Conservation (phyloP, 345 rosid genomes). For the Hypericum androsaemum region DNA sequence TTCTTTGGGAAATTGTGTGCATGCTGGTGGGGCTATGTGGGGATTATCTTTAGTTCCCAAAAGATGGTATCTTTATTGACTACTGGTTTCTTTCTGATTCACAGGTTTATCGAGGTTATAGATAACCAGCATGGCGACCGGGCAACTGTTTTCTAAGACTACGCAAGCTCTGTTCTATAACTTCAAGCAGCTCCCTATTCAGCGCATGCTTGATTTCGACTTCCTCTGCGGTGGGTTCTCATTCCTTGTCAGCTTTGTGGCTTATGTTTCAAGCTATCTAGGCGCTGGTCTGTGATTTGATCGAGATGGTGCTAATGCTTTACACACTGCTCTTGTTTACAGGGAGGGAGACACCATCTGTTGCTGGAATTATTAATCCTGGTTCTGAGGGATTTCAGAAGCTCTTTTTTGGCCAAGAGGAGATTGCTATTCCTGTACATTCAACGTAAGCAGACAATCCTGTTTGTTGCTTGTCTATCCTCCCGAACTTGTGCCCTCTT, state of each 20-base stretch:
- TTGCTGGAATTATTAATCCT: slow-evolving; percentile 90
- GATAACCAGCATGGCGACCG: slow-evolving; percentile 63
- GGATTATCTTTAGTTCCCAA: no score
- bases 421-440: slow-evolving; percentile 95
- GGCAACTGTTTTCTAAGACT: slow-evolving; percentile 77
- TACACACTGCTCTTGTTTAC: slow-evolving; percentile 2
- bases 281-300: not conserved
- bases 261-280: not conserved
- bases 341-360: slow-evolving; percentile 96
- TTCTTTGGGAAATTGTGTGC: no score
- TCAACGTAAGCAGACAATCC: slow-evolving; percentile 40
- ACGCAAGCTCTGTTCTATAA: slow-evolving; percentile 91
- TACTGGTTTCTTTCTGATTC: slow-evolving; percentile 7
- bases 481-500: not conserved
- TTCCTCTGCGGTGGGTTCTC: slow-evolving; percentile 70
- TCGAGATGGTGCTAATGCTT: not conserved
- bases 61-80: not conserved
- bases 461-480: slow-evolving; percentile 1
- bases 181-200: slow-evolving; percentile 91
- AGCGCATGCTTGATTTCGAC: slow-evolving; percentile 99
- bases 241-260: slow-evolving; percentile 2
- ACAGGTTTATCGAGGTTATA: slow-evolving; percentile 28
- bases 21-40: no score
- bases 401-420: slow-evolving; percentile 97
- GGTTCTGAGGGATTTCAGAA: slow-evolving; percentile 97